These are phyloP conservation scores for Talaromyces sp. DNA, from an alignment of 2,329 filamentous ascomycete genomes.

Conservation along the genomic window DNA sequence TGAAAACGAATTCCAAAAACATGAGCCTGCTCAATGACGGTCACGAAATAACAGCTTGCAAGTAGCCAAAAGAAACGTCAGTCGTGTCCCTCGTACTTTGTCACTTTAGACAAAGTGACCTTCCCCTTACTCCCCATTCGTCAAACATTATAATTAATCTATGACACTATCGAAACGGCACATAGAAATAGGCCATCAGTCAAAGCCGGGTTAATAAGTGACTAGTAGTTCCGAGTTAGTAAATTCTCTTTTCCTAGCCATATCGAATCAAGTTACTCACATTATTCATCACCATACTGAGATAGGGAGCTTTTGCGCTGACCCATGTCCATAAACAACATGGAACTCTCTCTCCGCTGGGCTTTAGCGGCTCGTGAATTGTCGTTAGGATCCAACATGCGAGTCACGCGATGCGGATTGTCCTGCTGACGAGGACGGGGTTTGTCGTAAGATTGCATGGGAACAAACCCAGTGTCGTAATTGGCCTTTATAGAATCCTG, in stretches of 20 bases:
- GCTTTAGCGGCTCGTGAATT: conserved; percentile 35
- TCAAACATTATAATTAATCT: not conserved
- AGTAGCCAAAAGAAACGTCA: conserved; percentile 3
- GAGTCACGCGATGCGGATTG: conserved; percentile 14
- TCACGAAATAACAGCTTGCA: not conserved
- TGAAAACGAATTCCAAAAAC: conserved; percentile 1
- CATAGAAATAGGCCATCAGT: conserved; percentile 8
- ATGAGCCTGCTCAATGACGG: not conserved
- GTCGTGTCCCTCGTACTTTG: not conserved
- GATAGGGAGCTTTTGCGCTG: conserved; percentile 23
- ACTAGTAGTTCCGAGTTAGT: conserved; percentile 9
- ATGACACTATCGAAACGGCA: not conserved
- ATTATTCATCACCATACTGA: conserved; percentile 18
- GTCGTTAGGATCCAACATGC: conserved; percentile 36
- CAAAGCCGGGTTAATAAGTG: conserved; percentile 14
- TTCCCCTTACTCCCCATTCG: not conserved
- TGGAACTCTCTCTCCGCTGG: conserved; percentile 45
- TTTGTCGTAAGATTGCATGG: conserved; percentile 46
- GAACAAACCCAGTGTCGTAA: conserved; percentile 49
- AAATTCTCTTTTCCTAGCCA: not conserved
- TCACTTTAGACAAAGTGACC: not conserved
- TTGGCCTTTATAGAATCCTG: conserved; percentile 21
- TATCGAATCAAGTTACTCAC: conserved; percentile 14
- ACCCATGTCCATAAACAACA: conserved; percentile 40
- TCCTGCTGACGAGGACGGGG: conserved; percentile 19